These are phyloP conservation scores for Candida tropicalis DNA, from an alignment of 1,139 yeast genomes.

Conservation along the genomic window DNA sequence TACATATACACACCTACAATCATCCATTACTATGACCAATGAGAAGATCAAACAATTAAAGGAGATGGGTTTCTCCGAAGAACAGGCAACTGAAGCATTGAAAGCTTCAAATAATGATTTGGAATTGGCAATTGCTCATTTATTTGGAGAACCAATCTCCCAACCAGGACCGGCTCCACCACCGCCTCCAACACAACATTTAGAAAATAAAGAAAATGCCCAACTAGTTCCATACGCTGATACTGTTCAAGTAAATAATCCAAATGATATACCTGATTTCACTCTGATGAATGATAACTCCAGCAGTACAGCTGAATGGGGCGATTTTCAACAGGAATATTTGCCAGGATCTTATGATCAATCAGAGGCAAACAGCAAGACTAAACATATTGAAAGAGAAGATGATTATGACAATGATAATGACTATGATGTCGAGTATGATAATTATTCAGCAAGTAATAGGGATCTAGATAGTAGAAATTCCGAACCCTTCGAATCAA, in stretches of 20 bases:
- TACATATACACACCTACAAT: background rate
- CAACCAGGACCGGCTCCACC: constrained; percentile 11
- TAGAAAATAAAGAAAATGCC: constrained; percentile 10
- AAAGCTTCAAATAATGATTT: constrained; percentile 46
- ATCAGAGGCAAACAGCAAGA: background rate
- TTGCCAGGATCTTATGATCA: background rate
- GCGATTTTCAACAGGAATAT: constrained; percentile 3
- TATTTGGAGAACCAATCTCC: constrained; percentile 47
- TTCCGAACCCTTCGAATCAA: background rate
- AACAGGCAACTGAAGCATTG: constrained; percentile 46
- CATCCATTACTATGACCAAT: constrained; percentile 13
- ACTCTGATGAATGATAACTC: constrained; percentile 4
- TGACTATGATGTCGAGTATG: background rate
- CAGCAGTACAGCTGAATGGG: constrained; percentile 7
- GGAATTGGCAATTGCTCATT: constrained; percentile 55
- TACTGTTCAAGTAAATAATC: constrained; percentile 22
- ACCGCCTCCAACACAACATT: too few relatives aligned
- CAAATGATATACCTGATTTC: constrained; percentile 20
- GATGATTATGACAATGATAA: constrained; percentile 9
- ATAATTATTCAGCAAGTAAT: background rate
- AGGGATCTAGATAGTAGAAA: constrained; percentile 1
- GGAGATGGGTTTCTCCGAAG: constrained; percentile 65
- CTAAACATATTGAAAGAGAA: background rate
- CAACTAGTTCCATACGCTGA: constrained; percentile 17
- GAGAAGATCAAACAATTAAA: constrained; percentile 38